Conservation (phyloP, 2,329 filamentous ascomycete genomes). For the Xylariaceae sp. region DNA sequence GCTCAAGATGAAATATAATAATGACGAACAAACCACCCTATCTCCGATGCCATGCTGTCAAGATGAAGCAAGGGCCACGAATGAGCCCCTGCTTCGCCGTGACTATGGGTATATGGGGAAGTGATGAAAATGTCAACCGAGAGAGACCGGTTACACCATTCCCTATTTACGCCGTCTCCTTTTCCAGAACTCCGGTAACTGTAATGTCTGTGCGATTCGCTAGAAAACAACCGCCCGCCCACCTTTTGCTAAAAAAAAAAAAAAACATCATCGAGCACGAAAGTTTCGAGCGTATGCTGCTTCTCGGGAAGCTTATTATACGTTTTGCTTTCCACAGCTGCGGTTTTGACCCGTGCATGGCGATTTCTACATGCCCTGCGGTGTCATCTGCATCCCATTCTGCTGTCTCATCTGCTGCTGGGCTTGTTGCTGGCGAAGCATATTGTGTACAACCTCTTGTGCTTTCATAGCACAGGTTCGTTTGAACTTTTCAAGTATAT, state of each 20-base stretch:
- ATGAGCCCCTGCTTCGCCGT: background rate
- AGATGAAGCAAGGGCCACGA: background rate
- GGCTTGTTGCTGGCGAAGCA: constrained; percentile 30
- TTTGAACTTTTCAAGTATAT: constrained; percentile 42
- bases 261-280: too few species aligned
- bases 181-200: background rate
- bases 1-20: too few species aligned
- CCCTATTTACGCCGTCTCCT: background rate
- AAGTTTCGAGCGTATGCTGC: too few species aligned
- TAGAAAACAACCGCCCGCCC: background rate
- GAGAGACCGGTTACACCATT: background rate
- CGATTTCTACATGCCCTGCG: constrained; percentile 17
- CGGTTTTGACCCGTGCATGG: too few species aligned
- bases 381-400: constrained; percentile 48
- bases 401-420: constrained; percentile 36
- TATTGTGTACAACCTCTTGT: constrained; percentile 17
- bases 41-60: background rate
- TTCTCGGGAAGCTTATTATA: too few species aligned
- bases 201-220: background rate
- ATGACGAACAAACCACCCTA: too few species aligned
- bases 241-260: too few species aligned
- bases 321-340: too few species aligned
- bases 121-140: background rate
- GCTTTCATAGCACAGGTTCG: constrained; percentile 36
- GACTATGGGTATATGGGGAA: background rate